These are phyloP conservation scores for Penicillium robsamsonii DNA, from an alignment of 495 filamentous ascomycete genomes.

Conservation along the genomic window DNA sequence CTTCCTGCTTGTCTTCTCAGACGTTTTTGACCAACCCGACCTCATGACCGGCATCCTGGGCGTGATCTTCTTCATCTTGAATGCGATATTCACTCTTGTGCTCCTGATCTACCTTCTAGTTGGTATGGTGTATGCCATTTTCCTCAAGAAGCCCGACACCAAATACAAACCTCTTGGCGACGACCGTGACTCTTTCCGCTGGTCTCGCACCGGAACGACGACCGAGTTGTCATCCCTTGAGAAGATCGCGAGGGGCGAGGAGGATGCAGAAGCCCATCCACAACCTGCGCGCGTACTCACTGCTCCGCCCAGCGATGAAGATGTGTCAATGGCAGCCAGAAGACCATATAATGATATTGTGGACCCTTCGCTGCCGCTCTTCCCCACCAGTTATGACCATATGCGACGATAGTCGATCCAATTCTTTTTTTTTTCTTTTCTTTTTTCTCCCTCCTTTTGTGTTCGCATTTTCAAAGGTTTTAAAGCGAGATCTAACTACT, in stretches of 20 bases:
- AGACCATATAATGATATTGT: conserved; percentile 31
- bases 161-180: conserved; percentile 93
- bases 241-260: conserved; percentile 82
- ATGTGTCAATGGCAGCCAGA: conserved; percentile 33
- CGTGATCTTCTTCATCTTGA: conserved; percentile 87
- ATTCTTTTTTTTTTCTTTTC: not conserved
- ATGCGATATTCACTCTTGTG: conserved; percentile 83
- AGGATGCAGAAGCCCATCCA: conserved; percentile 56
- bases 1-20: conserved; percentile 77
- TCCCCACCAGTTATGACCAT: conserved; percentile 38
- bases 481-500: not conserved
- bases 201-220: conserved; percentile 74
- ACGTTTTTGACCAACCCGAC: conserved; percentile 75
- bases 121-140: conserved; percentile 74
- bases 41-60: conserved; percentile 90
- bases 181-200: conserved; percentile 94
- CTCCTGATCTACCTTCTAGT: conserved; percentile 85
- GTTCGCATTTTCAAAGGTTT: not conserved
- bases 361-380: conserved; percentile 58
- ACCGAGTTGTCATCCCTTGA: conserved; percentile 91
- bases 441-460: not conserved
- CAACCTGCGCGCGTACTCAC: conserved; percentile 72
- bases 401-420: not conserved
- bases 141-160: conserved; percentile 90
- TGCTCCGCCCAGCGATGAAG: conserved; percentile 54